A percentile compares a stretch with the other conserved stretches of the same genome.
Evolutionary conservation across 495 filamentous ascomycete species (phyloP).

Genomic region (Aspergillus bridgeri): DNA sequence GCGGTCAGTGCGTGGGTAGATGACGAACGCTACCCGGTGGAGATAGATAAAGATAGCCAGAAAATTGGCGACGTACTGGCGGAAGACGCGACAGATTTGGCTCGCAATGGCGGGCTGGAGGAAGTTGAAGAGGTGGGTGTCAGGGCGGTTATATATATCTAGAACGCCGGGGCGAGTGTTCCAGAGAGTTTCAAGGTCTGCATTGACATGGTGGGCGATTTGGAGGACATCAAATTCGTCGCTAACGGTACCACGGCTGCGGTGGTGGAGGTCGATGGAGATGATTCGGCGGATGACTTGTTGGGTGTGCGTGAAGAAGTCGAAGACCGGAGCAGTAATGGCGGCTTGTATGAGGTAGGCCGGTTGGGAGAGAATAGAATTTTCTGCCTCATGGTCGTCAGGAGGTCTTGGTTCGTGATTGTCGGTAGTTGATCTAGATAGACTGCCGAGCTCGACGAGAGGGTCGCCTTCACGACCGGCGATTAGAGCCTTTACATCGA

Average conservation of each 20-base stretch:
- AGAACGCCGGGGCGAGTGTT: slow-evolving; percentile 33
- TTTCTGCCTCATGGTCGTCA: slow-evolving; percentile 14
- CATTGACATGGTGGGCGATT: slow-evolving; percentile 38
- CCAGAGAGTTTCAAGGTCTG: slow-evolving; percentile 40
- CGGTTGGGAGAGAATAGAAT: slow-evolving; percentile 21
- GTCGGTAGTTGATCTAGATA: slow-evolving; percentile 10
- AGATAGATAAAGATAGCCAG: slow-evolving; percentile 42
- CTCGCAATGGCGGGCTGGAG: slow-evolving; percentile 26
- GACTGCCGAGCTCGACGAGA: slow-evolving; percentile 30
- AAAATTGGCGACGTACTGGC: slow-evolving; percentile 40
- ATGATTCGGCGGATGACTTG: slow-evolving; percentile 39
- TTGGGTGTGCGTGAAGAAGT: slow-evolving; percentile 36
- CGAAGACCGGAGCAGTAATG: slow-evolving; percentile 34
- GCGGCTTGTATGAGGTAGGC: slow-evolving; percentile 34
- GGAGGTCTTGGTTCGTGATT: slow-evolving; percentile 10
- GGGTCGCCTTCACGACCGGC: slow-evolving; percentile 41
- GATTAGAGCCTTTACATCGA: slow-evolving; percentile 41
- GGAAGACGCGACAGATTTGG: slow-evolving; percentile 34
- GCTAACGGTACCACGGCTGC: slow-evolving; percentile 37
- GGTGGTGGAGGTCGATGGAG: slow-evolving; percentile 39
- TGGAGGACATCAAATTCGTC: slow-evolving; percentile 44
- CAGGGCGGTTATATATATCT: slow-evolving; percentile 30
- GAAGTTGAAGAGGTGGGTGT: slow-evolving; percentile 21
- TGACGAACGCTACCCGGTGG: slow-evolving; percentile 41
- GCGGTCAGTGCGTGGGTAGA: slow-evolving; percentile 40